Evolutionary conservation across 805 yeast genomes (phyloP), one percentile per base, ranked within the genome.

Genomic region (Saturnispora sanitii): DNA sequence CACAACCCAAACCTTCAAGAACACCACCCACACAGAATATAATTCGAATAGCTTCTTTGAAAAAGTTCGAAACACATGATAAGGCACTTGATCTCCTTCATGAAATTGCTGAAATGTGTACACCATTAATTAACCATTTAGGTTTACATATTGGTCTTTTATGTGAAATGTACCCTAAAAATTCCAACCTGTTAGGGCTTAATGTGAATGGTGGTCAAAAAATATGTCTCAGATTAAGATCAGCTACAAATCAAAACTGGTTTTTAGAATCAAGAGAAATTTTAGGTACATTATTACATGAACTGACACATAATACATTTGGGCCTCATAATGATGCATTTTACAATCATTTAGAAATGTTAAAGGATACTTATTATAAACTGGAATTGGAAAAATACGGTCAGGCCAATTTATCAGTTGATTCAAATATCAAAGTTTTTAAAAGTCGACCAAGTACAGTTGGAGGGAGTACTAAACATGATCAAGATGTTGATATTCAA

Each of bases 241-340:
- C 71, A 23, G 73, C 77, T 6, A 57, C 62, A 17, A 73, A 81
- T 49, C 68, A 67, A 20, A 50, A 51, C 25, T 51, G 54, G 42
- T 87, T 88, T 55, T 55, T 77, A 16, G 79, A 87, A 1, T 62
- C 79, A 58, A 68, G 76, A 3, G 77, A 77, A 38, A 61, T 88
- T 2, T 54, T 88, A 20, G 95, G 87, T 1, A 86, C 95, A 0
- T 73, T 87, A 77, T 64, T 90, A 4, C 97, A 90, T 58, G 97
- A 90, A 56, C 65, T 90, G 32, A 73, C 85, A 2, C 97, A 90
- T 56, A 88, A 86, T 56, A 55, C 67, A 17, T 64, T 65, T 52
- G 95, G 96, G 0, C 82, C 94, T 0, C 97, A 90, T 55, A 81
- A 90, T 62, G 71, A 62, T 2, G 61, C 61, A 44, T 90, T 90